Evolutionary conservation across 2,329 filamentous ascomycete genomes (phyloP).

Genomic region (Penicillium sp.): DNA sequence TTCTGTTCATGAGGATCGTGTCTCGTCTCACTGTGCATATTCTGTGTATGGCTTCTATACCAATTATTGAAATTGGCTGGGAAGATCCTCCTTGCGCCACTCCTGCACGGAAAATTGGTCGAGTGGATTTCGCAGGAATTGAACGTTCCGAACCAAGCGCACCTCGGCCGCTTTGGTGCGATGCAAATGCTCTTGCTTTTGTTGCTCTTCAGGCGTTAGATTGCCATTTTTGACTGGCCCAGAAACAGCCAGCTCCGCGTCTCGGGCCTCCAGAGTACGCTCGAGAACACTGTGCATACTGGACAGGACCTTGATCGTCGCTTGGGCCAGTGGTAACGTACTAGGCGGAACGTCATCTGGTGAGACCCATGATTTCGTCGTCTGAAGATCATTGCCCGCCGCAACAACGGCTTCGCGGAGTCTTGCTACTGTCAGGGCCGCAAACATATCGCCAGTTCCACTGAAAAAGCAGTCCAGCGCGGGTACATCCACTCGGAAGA

Average conservation of each 20-base stretch:
- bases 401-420: conserved; percentile 72
- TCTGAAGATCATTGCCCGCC: conserved; percentile 44
- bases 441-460: conserved; percentile 98
- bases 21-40: no score
- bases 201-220: conserved; percentile 42
- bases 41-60: no score
- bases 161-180: conserved; percentile 84
- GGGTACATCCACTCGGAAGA: conserved; percentile 83
- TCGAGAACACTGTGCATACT: conserved; percentile 84
- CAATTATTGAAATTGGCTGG: conserved; percentile 18
- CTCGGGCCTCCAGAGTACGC: conserved; percentile 60
- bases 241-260: conserved; percentile 52
- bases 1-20: not conserved
- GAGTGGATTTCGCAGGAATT: conserved; percentile 60
- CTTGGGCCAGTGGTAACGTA: conserved; percentile 74
- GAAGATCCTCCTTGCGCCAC: conserved; percentile 30
- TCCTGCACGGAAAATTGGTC: conserved; percentile 56
- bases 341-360: conserved; percentile 62
- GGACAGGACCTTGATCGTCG: conserved; percentile 78
- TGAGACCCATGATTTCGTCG: conserved; percentile 65
- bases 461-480: conserved; percentile 90
- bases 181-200: conserved; percentile 59
- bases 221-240: conserved; percentile 18
- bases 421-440: conserved; percentile 78
- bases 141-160: conserved; percentile 68